These are phyloP conservation scores for Aristolochia contorta DNA, from an alignment of 164 flowering plant genomes.

Conservation along the genomic window DNA sequence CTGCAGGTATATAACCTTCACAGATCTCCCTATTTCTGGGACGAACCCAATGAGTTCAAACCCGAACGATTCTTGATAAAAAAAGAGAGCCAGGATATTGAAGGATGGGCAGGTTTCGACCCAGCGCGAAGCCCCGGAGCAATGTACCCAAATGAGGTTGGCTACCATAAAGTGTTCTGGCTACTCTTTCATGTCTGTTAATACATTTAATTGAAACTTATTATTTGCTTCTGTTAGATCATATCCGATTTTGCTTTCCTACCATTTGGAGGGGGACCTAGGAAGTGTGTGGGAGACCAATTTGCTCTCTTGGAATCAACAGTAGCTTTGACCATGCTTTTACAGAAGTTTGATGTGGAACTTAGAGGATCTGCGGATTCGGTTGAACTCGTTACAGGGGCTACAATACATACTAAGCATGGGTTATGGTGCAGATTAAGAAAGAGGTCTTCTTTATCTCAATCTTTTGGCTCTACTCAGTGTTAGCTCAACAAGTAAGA, in stretches of 20 bases:
- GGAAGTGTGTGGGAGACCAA: conserved; percentile 96
- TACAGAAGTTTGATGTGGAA: conserved; percentile 81
- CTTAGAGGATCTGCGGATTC: conserved; percentile 68
- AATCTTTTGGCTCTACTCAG: no score
- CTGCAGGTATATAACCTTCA: conserved; percentile 88
- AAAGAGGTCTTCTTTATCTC: conserved; percentile 27
- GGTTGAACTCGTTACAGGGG: conserved; percentile 89
- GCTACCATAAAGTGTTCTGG: not conserved
- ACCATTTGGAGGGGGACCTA: conserved; percentile 96
- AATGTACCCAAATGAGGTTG: conserved; percentile 89
- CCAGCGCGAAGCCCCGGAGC: conserved; percentile 93
- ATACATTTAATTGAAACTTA: not conserved
- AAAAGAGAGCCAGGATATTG: conserved; percentile 41
- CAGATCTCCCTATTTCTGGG: conserved; percentile 92
- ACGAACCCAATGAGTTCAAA: conserved; percentile 68
- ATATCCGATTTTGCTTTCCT: conserved; percentile 86
- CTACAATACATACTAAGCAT: conserved; percentile 87
- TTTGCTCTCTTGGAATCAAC: conserved; percentile 98
- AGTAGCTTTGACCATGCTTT: conserved; percentile 64
- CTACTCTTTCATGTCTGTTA: not conserved
- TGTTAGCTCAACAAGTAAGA: no score
- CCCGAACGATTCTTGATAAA: conserved; percentile 75
- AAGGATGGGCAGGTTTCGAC: conserved; percentile 94
- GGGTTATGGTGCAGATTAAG: conserved; percentile 85
- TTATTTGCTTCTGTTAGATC: conserved; percentile 30